These are phyloP conservation scores for Calonectria pseudoreteaudii DNA, from an alignment of 2,329 filamentous ascomycete genomes.

Conservation along the genomic window DNA sequence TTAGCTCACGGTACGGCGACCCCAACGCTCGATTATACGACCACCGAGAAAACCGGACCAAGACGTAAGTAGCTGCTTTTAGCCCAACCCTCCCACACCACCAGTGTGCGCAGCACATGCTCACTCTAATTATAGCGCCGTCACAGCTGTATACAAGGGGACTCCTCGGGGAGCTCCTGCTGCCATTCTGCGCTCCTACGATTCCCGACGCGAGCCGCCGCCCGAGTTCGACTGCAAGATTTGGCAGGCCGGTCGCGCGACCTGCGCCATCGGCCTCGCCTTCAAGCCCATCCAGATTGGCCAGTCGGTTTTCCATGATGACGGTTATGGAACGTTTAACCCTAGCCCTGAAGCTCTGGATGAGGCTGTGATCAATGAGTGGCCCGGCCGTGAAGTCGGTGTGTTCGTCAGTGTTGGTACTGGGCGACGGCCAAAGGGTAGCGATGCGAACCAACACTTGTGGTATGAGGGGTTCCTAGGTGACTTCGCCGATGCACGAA, in stretches of 20 bases:
- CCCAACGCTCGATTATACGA: constrained; percentile 92
- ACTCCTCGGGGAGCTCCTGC: constrained; percentile 76
- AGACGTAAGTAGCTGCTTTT: constrained; percentile 74
- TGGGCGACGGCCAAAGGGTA: constrained; percentile 78
- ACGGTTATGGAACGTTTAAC: constrained; percentile 92
- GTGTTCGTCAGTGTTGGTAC: constrained; percentile 96
- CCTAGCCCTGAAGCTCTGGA: constrained; percentile 87
- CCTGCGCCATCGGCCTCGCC: constrained; percentile 87
- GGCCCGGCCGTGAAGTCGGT: constrained; percentile 92
- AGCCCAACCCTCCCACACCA: neutral
- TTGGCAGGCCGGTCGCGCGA: constrained; percentile 97
- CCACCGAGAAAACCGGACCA: constrained; percentile 84
- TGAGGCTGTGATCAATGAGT: constrained; percentile 92
- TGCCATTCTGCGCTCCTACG: constrained; percentile 89
- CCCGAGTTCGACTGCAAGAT: constrained; percentile 95
- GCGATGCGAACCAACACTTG: constrained; percentile 77
- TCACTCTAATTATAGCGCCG: constrained; percentile 69
- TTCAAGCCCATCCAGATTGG: constrained; percentile 97
- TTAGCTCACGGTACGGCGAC: constrained; percentile 77
- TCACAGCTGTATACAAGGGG: constrained; percentile 92
- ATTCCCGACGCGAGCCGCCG: constrained; percentile 90
- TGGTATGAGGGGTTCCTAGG: constrained; percentile 97
- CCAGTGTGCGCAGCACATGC: neutral
- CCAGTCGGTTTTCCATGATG: constrained; percentile 93
- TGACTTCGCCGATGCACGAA: constrained; percentile 90